Conservation (phyloP, 192 early-diverging fungal genomes). For the Backusella sp. region DNA sequence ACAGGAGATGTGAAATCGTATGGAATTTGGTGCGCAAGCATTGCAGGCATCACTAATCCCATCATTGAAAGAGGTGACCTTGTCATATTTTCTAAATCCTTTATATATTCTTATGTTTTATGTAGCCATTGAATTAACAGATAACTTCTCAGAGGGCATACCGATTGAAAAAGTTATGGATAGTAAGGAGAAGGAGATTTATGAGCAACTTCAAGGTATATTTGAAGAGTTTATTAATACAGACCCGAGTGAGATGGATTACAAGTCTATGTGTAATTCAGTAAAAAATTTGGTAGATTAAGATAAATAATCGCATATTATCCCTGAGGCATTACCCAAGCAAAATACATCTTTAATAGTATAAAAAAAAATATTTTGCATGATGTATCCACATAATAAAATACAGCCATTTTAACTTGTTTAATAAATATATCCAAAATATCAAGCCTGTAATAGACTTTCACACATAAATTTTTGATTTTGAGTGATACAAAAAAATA, state of each 20-base stretch:
- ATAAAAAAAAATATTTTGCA: too few relatives aligned
- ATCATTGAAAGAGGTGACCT: slow-evolving; percentile 42
- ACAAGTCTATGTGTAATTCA: background rate
- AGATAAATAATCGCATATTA: background rate
- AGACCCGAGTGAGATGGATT: background rate
- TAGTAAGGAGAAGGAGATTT: background rate
- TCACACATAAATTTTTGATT: too few relatives aligned
- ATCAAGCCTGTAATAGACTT: too few relatives aligned
- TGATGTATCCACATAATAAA: too few relatives aligned
- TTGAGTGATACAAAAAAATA: too few relatives aligned
- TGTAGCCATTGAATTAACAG: background rate
- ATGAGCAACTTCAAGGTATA: background rate
- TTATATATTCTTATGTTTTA: background rate
- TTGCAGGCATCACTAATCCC: slow-evolving; percentile 35
- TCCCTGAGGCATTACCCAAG: background rate
- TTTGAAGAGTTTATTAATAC: background rate
- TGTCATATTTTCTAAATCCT: background rate
- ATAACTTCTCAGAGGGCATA: background rate
- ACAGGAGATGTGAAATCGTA: slow-evolving; percentile 34
- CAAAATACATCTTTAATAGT: background rate
- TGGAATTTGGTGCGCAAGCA: slow-evolving; percentile 46
- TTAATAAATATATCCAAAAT: too few relatives aligned
- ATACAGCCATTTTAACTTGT: too few relatives aligned
- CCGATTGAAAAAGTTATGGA: background rate
- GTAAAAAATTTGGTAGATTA: background rate